A percentile compares a stretch with the other conserved stretches of the same genome.
These are phyloP conservation scores for Acanthamoeba lenticulata DNA, from an alignment of 208 protist species.

Conservation along the genomic window DNA sequence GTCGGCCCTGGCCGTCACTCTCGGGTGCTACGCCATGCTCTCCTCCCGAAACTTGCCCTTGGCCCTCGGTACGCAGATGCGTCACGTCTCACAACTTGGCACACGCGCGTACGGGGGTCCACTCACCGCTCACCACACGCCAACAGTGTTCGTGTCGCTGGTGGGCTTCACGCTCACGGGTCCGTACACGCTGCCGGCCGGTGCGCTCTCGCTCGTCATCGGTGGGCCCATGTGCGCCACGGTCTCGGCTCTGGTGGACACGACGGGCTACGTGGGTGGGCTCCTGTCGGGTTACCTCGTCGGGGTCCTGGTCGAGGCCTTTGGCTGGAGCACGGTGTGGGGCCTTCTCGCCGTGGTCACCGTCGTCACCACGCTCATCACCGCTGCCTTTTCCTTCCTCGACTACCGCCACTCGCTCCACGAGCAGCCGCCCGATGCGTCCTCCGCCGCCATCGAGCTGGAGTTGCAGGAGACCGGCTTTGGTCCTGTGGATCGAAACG, in stretches of 20 bases:
- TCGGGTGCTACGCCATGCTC: background rate
- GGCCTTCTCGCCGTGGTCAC: slow-evolving; percentile 27
- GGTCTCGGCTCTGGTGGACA: slow-evolving; percentile 31
- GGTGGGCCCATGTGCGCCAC: slow-evolving; percentile 44
- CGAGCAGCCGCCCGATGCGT: background rate
- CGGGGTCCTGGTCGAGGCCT: background rate
- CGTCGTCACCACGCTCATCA: background rate
- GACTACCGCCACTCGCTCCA: slow-evolving; percentile 14
- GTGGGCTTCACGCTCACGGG: slow-evolving; percentile 60
- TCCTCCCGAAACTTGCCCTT: background rate
- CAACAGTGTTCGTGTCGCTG: background rate
- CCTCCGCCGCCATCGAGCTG: background rate
- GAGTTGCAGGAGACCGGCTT: background rate
- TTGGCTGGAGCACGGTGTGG: slow-evolving; percentile 53
- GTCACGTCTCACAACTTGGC: background rate
- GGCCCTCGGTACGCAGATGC: background rate
- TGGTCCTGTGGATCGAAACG: background rate
- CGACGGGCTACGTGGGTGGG: slow-evolving; percentile 29
- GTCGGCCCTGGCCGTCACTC: background rate
- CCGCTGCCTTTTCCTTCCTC: slow-evolving; percentile 28
- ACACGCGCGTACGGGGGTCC: background rate
- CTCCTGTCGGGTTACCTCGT: slow-evolving; percentile 54
- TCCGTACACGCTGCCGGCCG: slow-evolving; percentile 44
- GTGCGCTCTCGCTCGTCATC: slow-evolving; percentile 16
- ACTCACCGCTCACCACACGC: too few relatives aligned